Evolutionary conservation across 176 grass and related monocot species (phyloP), one percentile per base, ranked within the genome.

Genomic region (Eleusine coracana): DNA sequence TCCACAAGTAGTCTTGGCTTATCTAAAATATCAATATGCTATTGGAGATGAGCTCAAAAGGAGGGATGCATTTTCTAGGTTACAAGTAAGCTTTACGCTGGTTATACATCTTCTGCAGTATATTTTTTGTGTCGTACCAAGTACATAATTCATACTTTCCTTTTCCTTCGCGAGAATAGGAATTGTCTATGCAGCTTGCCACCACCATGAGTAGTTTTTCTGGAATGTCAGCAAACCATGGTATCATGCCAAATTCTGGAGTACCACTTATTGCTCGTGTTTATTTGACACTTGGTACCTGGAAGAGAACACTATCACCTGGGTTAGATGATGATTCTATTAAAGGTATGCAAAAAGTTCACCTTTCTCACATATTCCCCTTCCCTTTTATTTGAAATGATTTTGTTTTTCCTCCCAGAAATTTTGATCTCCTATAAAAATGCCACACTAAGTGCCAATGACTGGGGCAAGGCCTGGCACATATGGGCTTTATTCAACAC

Each of bases 401-500:
- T 77, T 81, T 25, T 45, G 1, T 27, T 80, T 61, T 44, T 49
- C 70, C 44, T 37, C 72, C 34, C 82, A 98, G 96, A 98, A 77
- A 98, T 95, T 39, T 92, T 90, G 71, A 72, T 90, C 46, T 98
- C 96, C 21, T 89, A 95, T 15, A 93, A 95, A 75, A 93, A 95
- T 91, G 92, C 96, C 58, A 98, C 96, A 14, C 63, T 91, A 72
- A 91, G 75, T 82, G 91, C 96, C 23, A 95, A 95, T 70, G 92
- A 98, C 58, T 98, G 91, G 89, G 96, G 92, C 37, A 98, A 92
- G 84, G 96, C 96, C 60, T 98, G 96, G 96, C 96, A 98, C 56
- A 83, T 28, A 44, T 98, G 96, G 96, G 96, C 96, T 63, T 95
- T 98, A 78, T 98, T 98, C 82, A 98, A 98, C 80, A 98, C 96